Percentiles rank a stretch among this genome's conserved stretches.
phyloP scores from a whole-genome alignment of 306 rosid species.

The Medicago arabica region DNA sequence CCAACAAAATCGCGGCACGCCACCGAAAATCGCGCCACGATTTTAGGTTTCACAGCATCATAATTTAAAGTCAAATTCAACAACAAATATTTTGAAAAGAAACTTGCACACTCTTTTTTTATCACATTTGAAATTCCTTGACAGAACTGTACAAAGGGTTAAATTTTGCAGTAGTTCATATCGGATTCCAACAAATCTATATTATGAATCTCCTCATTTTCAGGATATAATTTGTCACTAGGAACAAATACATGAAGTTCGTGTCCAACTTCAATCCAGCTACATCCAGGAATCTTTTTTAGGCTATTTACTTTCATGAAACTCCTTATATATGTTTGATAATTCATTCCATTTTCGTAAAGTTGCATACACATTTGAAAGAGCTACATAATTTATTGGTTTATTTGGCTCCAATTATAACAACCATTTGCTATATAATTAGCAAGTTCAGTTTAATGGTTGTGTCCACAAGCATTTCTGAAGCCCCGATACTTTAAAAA shows the following conservation, averaged over 20 bases:
- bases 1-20: too few species aligned
- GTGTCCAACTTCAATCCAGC: slow-evolving; percentile 83
- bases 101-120: too few species aligned
- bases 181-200: slow-evolving; percentile 59
- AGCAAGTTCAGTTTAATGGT: slow-evolving; percentile 61
- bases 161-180: slow-evolving; percentile 46
- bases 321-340: slow-evolving; percentile 56
- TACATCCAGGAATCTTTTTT: slow-evolving; percentile 73
- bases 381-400: slow-evolving; percentile 79
- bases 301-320: slow-evolving; percentile 72
- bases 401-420: slow-evolving; percentile 69
- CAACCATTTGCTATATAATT: slow-evolving; percentile 56
- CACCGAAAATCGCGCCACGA: too few species aligned
- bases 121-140: too few species aligned
- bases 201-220: slow-evolving; percentile 56
- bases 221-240: slow-evolving; percentile 70
- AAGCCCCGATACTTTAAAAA: too few species aligned
- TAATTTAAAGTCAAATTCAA: too few species aligned
- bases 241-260: slow-evolving; percentile 67
- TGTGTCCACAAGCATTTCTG: slow-evolving; percentile 70
- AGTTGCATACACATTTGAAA: slow-evolving; percentile 72
- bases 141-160: not conserved
- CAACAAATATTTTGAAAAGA: too few species aligned
- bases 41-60: too few species aligned
- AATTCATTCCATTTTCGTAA: slow-evolving; percentile 76